Evolutionary conservation across 108 stramenopile species (phyloP), one percentile per base, ranked within the genome.

Genomic region (Pinguiococcus pyrenoidosus): DNA sequence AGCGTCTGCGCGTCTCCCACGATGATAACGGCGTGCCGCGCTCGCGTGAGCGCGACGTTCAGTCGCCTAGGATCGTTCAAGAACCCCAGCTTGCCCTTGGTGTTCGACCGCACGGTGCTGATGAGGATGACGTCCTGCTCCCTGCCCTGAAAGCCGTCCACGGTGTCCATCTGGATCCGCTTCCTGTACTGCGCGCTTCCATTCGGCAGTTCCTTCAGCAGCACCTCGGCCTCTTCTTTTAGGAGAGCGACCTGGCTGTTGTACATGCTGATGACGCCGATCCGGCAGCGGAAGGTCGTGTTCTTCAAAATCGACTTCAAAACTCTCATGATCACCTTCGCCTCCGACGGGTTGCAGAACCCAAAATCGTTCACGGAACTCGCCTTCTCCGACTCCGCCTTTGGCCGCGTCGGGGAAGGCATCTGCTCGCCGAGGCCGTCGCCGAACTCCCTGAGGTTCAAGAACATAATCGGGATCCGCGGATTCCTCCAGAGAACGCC

Each of bases 21-120:
- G 13, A 56, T 2, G 27, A 56, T 29, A 2, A 46, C 2, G 10
- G 12, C 45, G 29, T 46, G 43, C 23, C 39, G 4, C 34, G 55
- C 55, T 2, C 55, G 22, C 16, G 55, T 46, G 18, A 56, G 40
- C 12, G 55, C 43, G 17, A 56, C 55, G 43, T 56, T 56, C 24
- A 56, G 7, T 1, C 55, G 32, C 8, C 39, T 24, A 21, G 7
- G 28, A 24, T 56, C 39, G 25, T 44, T 27, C 6, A 56, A 12
- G 25, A 56, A 56, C 3, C 55, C 55, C 18, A 56, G 23, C 14
- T 16, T 44, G 16, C 2, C 42, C 5, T 27, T 1, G 14, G 23
- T 4, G 40, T 55, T 44, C 8, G 23, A 8, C 24, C 55, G 32
- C 4, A 47, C 45, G 2, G 32, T 3, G 26, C 27, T 46, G 23